Evolutionary conservation across 2,329 filamentous ascomycete genomes (phyloP).

Genomic region (Beauveria sp.): DNA sequence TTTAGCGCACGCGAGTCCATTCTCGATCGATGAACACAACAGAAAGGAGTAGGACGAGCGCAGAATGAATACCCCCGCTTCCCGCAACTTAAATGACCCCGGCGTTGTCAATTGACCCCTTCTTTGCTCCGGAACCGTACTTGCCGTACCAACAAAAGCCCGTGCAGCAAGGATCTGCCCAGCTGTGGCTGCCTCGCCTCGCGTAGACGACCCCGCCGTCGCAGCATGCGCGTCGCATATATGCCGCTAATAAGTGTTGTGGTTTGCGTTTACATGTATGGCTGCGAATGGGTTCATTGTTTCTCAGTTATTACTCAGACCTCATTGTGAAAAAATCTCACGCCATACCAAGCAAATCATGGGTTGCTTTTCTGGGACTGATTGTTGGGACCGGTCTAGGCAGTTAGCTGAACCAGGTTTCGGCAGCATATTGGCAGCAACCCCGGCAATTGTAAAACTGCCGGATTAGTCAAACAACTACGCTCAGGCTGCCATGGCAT

Average conservation of each 20-base stretch:
- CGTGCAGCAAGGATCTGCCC: background rate
- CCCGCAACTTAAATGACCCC: background rate
- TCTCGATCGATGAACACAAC: background rate
- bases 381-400: too few species aligned
- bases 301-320: background rate
- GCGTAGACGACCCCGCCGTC: background rate
- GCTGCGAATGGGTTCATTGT: background rate
- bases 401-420: background rate
- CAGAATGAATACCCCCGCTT: background rate
- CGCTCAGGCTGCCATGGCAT: too few species aligned
- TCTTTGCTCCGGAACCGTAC: background rate
- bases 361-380: background rate
- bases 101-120: background rate
- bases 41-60: background rate
- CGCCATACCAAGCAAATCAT: background rate
- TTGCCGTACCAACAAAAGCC: background rate
- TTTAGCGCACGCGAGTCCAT: background rate
- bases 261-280: background rate
- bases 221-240: background rate
- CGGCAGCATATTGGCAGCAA: background rate
- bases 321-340: background rate
- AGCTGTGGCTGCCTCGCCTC: slow-evolving; percentile 7
- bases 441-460: background rate
- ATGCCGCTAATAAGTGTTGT: background rate
- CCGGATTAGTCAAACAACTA: too few species aligned